Evolutionary conservation across 2,329 filamentous ascomycete species (phyloP), one percentile per base, ranked within the genome.

Genomic region (Fusarium sacchari): DNA sequence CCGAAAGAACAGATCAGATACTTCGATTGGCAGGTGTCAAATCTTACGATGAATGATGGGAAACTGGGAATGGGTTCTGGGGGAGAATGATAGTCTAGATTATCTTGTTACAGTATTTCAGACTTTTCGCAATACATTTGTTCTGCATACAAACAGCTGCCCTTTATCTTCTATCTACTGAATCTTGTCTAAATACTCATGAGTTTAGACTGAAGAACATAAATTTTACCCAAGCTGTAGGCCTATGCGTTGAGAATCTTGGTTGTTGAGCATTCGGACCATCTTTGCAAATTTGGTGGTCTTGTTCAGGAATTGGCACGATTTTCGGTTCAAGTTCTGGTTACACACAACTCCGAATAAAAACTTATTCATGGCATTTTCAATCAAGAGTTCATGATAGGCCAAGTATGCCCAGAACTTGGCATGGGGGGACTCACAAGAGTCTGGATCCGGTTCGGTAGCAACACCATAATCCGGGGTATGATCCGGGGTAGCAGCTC

Each of bases 11-110:
- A 11, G 74, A 76, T 36, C 69, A 69, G 30, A 37, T 76, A 6
- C 53, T 76, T 18, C 44, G 53, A 13, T 30, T 76, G 47, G 74
- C 74, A 15, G 74, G 74, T 26, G 71, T 76, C 6, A 76, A 76
- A 64, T 46, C 67, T 14, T 76, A 76, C 18, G 65, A 69, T 6
- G 60, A 63, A 24, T 68, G 39, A 52, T 22, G 40, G 8, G 18
- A 42, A 12, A 30, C 6, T 7, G 3, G 26, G 15, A 52, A 18
- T 37, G n/a, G 20, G 18, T 7, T 10, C 18, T 53, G 30, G 10
- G 36, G 14, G 4, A 28, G 14, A 44, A 14, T 28, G 42, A 15
- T 47, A 67, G 50, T 37, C 7, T 40, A 67, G 22, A 52, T 28
- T 36, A 55, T 68, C 18, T 37, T 67, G 30, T 53, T 39, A 42